Base-by-base conservation (phyloP, 2,329 filamentous ascomycete species). In the Trichoderma sp. region DNA sequence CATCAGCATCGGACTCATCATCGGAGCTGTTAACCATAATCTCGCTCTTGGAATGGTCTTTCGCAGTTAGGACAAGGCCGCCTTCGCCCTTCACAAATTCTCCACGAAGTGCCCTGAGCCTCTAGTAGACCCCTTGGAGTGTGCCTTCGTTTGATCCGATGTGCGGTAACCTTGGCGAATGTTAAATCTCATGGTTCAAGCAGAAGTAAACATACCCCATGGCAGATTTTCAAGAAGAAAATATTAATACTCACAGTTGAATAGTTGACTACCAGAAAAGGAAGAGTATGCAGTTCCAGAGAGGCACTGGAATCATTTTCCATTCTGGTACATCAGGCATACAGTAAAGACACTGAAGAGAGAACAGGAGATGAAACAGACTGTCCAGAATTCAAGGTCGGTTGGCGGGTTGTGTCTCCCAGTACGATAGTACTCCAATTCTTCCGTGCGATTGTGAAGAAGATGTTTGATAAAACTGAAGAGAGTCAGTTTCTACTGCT, bases 1-100 rank as follows among this genome's bases (percentile, higher is more conserved):
- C n/a, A n/a, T n/a, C n/a, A n/a, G n/a, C n/a, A n/a, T 87, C 86
- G 10, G 92, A 86, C 57, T 92, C 89, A 69, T 92, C 91, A 70
- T 95, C 93, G 3, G 89, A 90, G 68, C 89, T 91, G 67, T 91
- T 89, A 27, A 97, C 92, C 93, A 98, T 97, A 78, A 98, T 93
- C 71, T 94, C 93, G 74, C 90, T 91, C 70, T 91, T 91, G 3
- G 87, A 85, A 74, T 94, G 91, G 64, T 95, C 93, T 78, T 94
- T 95, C 68, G 92, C 92, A 67, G 87, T 82, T 1, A 93, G 83
- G 39, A 91, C 84, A 59, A 96, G 84, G 29, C 89, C 90, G 2
- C 92, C 92, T 76, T 93, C 92, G 68, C 92, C 90, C 9, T 86
- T 70, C 15, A 76, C 76, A 13, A 71, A 74, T 67, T 80, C 78